Base-by-base conservation (phyloP, 139 green algal species). In the Auxenochlorella pyrenoidosa region DNA sequence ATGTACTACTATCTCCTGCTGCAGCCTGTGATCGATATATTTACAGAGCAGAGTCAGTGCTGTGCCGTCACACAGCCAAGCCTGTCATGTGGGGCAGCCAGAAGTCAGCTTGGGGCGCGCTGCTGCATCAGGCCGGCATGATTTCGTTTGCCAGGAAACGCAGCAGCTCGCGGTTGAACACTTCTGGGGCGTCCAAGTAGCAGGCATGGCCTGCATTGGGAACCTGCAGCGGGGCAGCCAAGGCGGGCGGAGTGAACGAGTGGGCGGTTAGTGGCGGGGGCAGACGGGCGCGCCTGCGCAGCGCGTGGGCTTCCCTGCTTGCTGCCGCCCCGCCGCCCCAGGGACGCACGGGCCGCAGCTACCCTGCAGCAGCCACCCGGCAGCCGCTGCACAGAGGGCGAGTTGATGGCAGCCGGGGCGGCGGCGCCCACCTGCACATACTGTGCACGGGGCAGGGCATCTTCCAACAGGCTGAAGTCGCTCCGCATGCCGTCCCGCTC, bases 101-200 rank as follows among this genome's bases (percentile, higher is more conserved):
- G 30, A 30, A 19, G 26, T 13, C 66, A 73, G 34, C 66, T n/a
- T n/a, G 2, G 30, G 6, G n/a, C 32, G 0, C 32, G 66, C 66
- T 40, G 66, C 5, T 73, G 66, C 32, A 24, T 63, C 19, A 73
- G 1, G 66, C 2, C 66, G 66, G 32, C 66, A 73, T 30, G 32
- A 87, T 40, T 38, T 87, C 85, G 79, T 78, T 85, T 1, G 72
- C 36, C 24, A 89, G 15, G 54, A 86, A 89, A 51, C 79, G 66
- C 24, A 89, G 51, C 8, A 89, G 79, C 47, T 89, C 79, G 3
- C 68, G 44, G 12, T 86, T 85, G 75, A 89, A 89, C 51, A 71
- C n/a, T 5, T 76, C 68, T 30, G 75, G 70, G 21, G 73, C 18
- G 38, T 89, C 85, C 22, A 86, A 28, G 75, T 89, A 89, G 79